Base-by-base conservation (phyloP, 768 basidiomycete genomes). In the Collybiopsis confluens region DNA sequence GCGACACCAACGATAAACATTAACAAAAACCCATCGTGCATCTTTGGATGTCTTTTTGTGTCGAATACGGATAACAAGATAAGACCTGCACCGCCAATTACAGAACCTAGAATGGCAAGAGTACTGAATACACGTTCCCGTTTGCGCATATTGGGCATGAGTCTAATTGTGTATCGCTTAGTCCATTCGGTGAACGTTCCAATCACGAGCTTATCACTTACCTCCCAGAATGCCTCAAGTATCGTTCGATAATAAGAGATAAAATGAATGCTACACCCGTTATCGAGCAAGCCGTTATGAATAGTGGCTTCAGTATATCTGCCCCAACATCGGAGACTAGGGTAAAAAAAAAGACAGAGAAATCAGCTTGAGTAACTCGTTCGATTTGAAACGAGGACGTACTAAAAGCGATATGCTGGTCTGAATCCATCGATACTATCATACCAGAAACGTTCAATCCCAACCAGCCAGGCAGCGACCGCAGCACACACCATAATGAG, bases 1-100 rank as follows among this genome's bases (percentile, higher is more conserved):
- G 75, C 79, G 3, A 90, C 85, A 10, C 89, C 89, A 35, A 86
- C 43, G 47, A 90, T 83, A 68, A 90, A 92, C 8, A 90, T 69
- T 23, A 88, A 73, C 15, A 92, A 75, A 59, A 88, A 90, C 10
- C 69, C 57, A 16, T 81, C 65, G 62, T 92, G 89, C 5, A 74
- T 61, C 24, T 64, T 71, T 1, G 72, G 55, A 65, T 79, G 73
- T 2, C 77, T 76, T 55, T 74, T 73, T 0, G 85, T 86, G 63
- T 92, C 89, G 62, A 89, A 86, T 2, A 88, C 70, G 4, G 87
- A 83, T 1, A 92, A 76, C 1, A 89, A 70, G 47, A 85, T 80
- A 45, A 91, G 78, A 0, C 86, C 88, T 1, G 61, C 55, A 38
- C 82, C 86, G 16, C 86, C 88, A 27, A 88, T 71, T 56, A 82